These are phyloP conservation scores for Trichomonas tenax DNA, from an alignment of 208 protist genomes.

Conservation along the genomic window DNA sequence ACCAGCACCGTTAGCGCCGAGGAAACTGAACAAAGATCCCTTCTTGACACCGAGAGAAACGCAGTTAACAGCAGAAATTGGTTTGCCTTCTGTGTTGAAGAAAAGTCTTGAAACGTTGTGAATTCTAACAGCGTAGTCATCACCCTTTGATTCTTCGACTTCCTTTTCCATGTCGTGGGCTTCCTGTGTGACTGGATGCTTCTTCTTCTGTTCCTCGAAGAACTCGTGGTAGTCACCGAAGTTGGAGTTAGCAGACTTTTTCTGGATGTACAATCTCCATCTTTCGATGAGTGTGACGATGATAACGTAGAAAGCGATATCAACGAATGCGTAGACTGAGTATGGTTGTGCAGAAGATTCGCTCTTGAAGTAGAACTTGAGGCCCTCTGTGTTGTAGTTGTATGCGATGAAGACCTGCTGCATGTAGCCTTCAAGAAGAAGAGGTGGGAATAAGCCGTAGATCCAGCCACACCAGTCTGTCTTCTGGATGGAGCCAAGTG, in stretches of 20 bases:
- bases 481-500: neutral
- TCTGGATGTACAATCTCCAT: neutral
- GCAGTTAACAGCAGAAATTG: neutral
- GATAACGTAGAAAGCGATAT: neutral
- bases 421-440: neutral
- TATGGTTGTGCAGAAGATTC: neutral
- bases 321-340: neutral
- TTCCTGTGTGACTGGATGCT: conserved; percentile 14
- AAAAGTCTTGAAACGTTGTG: neutral
- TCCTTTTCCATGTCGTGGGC: neutral
- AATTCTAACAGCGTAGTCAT: neutral
- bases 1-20: conserved; percentile 3
- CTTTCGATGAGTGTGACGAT: neutral
- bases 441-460: neutral
- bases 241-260: neutral
- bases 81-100: conserved; percentile 2
- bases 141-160: neutral
- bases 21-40: neutral
- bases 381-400: neutral
- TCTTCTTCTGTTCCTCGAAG: neutral
- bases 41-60: neutral
- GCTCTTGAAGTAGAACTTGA: neutral
- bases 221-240: neutral
- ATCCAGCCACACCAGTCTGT: neutral
- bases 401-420: neutral